Percentiles rank a stretch among this genome's conserved stretches.
phyloP scores from a whole-genome alignment of 495 filamentous ascomycete species.

The Amphirosellinia nigrospora region DNA sequence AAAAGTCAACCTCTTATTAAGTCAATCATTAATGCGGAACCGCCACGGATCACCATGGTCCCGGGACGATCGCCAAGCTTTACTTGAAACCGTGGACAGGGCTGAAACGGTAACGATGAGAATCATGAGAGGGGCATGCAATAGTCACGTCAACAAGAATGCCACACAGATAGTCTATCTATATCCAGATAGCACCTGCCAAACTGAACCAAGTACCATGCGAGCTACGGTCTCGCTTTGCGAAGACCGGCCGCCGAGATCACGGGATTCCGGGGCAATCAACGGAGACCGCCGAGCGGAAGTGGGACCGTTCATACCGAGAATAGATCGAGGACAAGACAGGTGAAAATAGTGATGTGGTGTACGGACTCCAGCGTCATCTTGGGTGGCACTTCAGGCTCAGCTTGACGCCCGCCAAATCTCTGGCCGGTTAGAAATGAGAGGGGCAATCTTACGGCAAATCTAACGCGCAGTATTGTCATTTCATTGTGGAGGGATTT shows the following conservation, averaged over 20 bases:
- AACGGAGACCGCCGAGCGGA: neutral
- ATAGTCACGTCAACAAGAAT: conserved; percentile 1
- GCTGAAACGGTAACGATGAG: conserved; percentile 23
- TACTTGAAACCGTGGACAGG: conserved; percentile 11
- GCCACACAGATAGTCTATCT: neutral
- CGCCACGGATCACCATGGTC: conserved; percentile 21
- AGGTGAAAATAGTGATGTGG: neutral
- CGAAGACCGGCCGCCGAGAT: conserved; percentile 6
- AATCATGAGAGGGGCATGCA: conserved; percentile 11
- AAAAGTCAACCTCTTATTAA: neutral
- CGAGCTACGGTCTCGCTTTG: conserved; percentile 6
- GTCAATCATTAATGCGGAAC: conserved; percentile 8
- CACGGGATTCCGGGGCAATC: neutral
- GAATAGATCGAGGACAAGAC: neutral
- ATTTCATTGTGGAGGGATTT: neutral
- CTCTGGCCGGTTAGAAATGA: neutral
- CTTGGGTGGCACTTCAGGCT: neutral
- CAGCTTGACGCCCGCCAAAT: neutral
- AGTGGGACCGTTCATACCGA: neutral
- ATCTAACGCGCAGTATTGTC: neutral
- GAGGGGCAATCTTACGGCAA: neutral
- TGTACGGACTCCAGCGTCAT: neutral
- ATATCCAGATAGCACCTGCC: neutral
- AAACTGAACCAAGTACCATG: neutral
- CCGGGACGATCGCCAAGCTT: conserved; percentile 13